phyloP scores from a whole-genome alignment of 2,329 filamentous ascomycete species.

The Coniochaeta hoffmannii region DNA sequence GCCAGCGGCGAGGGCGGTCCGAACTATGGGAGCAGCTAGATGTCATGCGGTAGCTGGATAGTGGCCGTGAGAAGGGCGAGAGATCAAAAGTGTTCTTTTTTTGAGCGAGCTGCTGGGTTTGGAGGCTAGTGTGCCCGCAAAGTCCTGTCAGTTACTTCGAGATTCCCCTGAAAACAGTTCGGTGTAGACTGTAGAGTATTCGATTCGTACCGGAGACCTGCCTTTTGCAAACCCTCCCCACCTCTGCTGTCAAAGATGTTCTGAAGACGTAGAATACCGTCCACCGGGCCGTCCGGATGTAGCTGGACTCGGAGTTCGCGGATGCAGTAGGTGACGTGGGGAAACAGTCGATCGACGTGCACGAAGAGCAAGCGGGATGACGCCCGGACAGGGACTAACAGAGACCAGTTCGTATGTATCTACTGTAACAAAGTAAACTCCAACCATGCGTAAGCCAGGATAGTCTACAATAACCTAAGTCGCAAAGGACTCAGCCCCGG shows the following conservation, averaged over 20 bases:
- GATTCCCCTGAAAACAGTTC: background rate
- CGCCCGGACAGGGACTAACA: background rate
- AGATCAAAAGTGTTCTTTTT: background rate
- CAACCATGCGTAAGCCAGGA: slow-evolving; percentile 22
- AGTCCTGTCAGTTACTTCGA: background rate
- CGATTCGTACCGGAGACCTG: background rate
- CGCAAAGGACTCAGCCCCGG: background rate
- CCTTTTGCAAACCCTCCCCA: background rate
- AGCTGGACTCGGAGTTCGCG: background rate
- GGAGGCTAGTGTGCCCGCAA: background rate
- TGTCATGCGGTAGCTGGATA: background rate
- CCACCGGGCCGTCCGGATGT: background rate
- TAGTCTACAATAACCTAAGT: slow-evolving; percentile 15
- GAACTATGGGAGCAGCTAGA: background rate
- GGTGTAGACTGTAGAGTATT: background rate
- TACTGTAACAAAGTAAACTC: slow-evolving; percentile 24
- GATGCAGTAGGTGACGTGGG: background rate
- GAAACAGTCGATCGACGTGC: background rate
- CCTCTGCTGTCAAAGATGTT: background rate
- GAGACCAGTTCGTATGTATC: slow-evolving; percentile 3
- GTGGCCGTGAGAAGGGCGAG: background rate
- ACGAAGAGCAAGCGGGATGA: background rate
- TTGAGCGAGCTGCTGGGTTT: background rate
- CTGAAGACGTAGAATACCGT: background rate
- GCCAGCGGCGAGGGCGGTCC: background rate